A percentile compares a stretch with the other conserved stretches of the same genome.
Conservation (phyloP, 2,329 filamentous ascomycete species). For the Niveomyces coronatus region DNA sequence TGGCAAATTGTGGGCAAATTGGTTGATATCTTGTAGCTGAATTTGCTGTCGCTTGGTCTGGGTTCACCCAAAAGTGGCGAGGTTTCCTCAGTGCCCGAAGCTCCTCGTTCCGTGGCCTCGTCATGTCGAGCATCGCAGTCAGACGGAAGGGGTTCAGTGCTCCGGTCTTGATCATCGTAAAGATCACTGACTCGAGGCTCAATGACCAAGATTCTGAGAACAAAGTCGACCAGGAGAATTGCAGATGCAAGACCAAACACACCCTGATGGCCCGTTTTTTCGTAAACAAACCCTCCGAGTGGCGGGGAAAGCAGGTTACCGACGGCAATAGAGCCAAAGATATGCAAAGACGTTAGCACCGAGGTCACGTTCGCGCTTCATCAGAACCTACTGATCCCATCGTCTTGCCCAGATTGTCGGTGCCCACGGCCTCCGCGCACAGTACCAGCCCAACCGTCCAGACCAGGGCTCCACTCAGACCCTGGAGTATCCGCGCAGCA, state of each 20-base stretch:
- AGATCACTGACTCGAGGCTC: not conserved
- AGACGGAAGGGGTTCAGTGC: not conserved
- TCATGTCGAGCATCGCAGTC: not conserved
- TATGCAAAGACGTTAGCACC: not conserved
- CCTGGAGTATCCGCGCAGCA: not conserved
- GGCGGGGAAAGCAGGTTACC: not conserved
- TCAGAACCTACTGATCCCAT: not conserved
- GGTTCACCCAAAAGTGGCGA: not conserved
- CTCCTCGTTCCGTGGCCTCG: not conserved
- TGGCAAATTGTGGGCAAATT: not conserved
- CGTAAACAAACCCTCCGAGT: not conserved
- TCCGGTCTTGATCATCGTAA: not conserved
- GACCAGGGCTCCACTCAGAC: not conserved
- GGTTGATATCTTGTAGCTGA: not conserved
- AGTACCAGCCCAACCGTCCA: not conserved
- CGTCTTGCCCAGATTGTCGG: not conserved
- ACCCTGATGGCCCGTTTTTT: not conserved
- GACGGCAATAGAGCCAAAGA: not conserved
- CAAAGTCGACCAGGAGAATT: not conserved
- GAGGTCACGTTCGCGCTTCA: not conserved
- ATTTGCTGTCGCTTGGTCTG: not conserved
- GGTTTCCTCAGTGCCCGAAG: not conserved
- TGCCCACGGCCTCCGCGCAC: not conserved
- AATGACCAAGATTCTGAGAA: not conserved
- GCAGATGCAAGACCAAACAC: not conserved